phyloP scores from a whole-genome alignment of 179 eudicot species.

The Carnegiea gigantea region DNA sequence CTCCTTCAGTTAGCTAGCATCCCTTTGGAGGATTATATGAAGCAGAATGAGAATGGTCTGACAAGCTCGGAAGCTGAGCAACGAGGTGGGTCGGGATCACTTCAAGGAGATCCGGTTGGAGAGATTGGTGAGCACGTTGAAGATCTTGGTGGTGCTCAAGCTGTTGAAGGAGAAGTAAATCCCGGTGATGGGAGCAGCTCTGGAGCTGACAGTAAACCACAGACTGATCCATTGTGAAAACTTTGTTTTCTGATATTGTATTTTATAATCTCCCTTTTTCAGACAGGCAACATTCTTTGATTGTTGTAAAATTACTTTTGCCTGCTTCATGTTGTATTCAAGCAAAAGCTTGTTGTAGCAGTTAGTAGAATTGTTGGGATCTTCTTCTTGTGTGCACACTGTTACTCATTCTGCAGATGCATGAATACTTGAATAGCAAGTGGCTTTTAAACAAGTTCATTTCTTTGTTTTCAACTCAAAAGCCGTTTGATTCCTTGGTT shows the following conservation, averaged over 20 bases:
- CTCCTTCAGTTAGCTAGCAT: constrained; percentile 52
- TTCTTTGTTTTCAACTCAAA: background rate
- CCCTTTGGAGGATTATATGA: constrained; percentile 59
- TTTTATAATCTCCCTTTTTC: background rate
- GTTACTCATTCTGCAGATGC: background rate
- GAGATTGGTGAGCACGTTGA: constrained; percentile 34
- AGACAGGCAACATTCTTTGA: constrained; percentile 7
- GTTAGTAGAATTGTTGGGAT: background rate
- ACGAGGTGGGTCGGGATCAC: constrained; percentile 45
- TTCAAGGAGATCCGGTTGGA: constrained; percentile 30
- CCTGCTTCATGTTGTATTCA: background rate
- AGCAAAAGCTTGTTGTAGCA: constrained; percentile 7
- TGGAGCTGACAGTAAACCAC: constrained; percentile 30
- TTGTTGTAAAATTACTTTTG: constrained; percentile 1
- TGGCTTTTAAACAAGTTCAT: background rate
- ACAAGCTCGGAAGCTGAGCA: constrained; percentile 47
- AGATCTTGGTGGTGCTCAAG: constrained; percentile 26
- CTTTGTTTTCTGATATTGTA: background rate
- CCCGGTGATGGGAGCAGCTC: constrained; percentile 26
- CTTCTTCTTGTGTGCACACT: background rate
- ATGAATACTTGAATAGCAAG: background rate
- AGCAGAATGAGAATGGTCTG: constrained; percentile 57
- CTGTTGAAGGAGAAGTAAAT: constrained; percentile 25
- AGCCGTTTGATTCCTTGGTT: background rate
- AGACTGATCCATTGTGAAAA: constrained; percentile 32